These are phyloP conservation scores for Acanthamoeba divionensis DNA, from an alignment of 208 protist genomes.

Conservation along the genomic window DNA sequence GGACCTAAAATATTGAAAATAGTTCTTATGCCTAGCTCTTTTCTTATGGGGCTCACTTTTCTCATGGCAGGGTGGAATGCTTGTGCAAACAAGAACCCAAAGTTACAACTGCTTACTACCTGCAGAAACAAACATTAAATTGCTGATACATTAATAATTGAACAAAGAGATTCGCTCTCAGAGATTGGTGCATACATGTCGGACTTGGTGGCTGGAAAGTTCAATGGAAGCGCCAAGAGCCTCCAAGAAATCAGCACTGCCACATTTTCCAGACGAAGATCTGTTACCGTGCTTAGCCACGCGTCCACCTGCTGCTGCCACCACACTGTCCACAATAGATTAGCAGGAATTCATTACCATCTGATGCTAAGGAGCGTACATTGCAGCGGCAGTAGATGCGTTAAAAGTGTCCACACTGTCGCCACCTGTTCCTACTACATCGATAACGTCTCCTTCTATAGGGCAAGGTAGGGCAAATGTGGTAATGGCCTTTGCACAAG, in stretches of 20 bases:
- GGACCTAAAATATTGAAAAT: slow-evolving; percentile 44
- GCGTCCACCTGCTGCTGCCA: background rate
- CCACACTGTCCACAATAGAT: background rate
- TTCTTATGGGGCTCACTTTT: background rate
- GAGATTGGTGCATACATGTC: too few relatives aligned
- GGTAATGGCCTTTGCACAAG: slow-evolving; percentile 14
- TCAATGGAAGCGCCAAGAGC: background rate
- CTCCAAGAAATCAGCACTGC: slow-evolving; percentile 29
- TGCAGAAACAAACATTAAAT: too few relatives aligned
- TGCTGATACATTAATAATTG: too few relatives aligned
- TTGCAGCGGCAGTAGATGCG: slow-evolving; percentile 40
- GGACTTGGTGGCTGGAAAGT: background rate
- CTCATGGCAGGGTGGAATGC: slow-evolving; percentile 45
- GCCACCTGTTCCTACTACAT: slow-evolving; percentile 48
- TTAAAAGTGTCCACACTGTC: slow-evolving; percentile 52
- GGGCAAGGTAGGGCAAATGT: slow-evolving; percentile 9
- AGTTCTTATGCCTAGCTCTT: slow-evolving; percentile 27
- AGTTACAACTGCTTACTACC: slow-evolving; percentile 1
- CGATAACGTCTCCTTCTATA: background rate
- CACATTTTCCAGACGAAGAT: slow-evolving; percentile 1
- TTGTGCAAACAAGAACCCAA: slow-evolving; percentile 46
- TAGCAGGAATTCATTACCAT: too few relatives aligned
- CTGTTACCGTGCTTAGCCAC: slow-evolving; percentile 52
- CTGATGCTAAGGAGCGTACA: background rate
- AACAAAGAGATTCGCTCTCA: too few relatives aligned